A percentile compares a stretch with the other conserved stretches of the same genome.
Conservation (phyloP, 345 rosid species). For the Nephelium lappaceum region DNA sequence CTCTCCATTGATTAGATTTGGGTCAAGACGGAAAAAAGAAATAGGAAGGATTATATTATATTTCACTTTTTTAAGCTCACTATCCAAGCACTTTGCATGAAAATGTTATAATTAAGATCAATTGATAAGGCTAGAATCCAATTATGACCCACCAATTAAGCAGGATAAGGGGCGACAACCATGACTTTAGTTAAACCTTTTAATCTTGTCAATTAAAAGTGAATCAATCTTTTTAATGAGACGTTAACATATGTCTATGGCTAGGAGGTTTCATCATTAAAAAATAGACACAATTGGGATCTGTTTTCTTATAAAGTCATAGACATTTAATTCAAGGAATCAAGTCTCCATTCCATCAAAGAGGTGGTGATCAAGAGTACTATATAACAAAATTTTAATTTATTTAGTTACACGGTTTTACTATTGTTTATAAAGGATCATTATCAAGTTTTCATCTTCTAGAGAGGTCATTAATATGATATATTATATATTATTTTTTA, state of each 20-base stretch:
- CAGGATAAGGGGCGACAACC: neutral
- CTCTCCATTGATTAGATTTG: too few species aligned
- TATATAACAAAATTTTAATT: neutral
- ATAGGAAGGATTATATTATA: too few species aligned
- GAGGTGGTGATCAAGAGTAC: neutral
- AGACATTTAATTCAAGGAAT: neutral
- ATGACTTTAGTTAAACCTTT: neutral
- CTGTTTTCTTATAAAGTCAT: neutral
- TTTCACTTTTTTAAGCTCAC: too few species aligned
- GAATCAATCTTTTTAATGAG: neutral
- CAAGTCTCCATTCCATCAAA: neutral
- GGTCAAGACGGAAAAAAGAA: too few species aligned
- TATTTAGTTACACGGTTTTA: too few species aligned
- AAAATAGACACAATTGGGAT: too few species aligned
- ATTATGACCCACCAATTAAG: neutral
- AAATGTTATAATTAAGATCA: too few species aligned
- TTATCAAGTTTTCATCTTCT: neutral
- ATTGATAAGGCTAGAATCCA: neutral
- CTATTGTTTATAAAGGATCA: neutral
- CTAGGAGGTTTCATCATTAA: too few species aligned
- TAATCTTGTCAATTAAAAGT: neutral
- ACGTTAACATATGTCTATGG: neutral
- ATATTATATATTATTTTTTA: too few species aligned
- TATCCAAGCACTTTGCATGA: neutral
- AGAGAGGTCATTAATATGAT: neutral